These are phyloP conservation scores for Cerrena zonata DNA, from an alignment of 1,284 basidiomycete species.

Conservation along the genomic window DNA sequence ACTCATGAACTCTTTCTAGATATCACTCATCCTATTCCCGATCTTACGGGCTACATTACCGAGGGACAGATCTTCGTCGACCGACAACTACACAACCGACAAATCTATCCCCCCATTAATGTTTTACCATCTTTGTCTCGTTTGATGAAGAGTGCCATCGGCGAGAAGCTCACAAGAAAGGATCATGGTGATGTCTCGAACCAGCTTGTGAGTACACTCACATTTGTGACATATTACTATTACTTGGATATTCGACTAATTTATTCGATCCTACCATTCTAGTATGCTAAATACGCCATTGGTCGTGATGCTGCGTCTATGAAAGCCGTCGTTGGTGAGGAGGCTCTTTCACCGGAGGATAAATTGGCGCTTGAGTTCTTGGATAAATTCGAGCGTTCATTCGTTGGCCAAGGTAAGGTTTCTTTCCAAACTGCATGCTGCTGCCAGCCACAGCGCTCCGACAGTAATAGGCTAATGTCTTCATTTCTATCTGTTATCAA, in stretches of 20 bases:
- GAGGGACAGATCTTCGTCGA: constrained; percentile 99
- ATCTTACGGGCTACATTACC: constrained; percentile 98
- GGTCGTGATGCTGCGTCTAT: constrained; percentile 96
- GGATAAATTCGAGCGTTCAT: constrained; percentile 91
- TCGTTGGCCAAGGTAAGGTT: constrained; percentile 82
- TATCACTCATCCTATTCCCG: constrained; percentile 99
- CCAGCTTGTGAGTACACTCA: constrained; percentile 63
- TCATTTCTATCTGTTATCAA: constrained; percentile 25
- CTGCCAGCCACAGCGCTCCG: constrained; percentile 3
- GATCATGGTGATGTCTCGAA: constrained; percentile 99
- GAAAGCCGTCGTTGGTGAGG: constrained; percentile 99
- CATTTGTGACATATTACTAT: constrained; percentile 1
- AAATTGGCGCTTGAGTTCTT: constrained; percentile 90
- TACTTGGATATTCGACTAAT: constrained; percentile 4
- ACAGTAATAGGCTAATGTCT: background rate
- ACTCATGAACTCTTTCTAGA: constrained; percentile 45
- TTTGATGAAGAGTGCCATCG: constrained; percentile 99
- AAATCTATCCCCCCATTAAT: constrained; percentile 99
- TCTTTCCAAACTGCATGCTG: constrained; percentile 3
- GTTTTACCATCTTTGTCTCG: constrained; percentile 97
- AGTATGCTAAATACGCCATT: constrained; percentile 97
- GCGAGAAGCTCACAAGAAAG: constrained; percentile 93
- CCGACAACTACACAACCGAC: constrained; percentile 87
- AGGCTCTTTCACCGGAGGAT: constrained; percentile 90
- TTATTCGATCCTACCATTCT: constrained; percentile 14